Conservation (phyloP, 176 grass and related monocot genomes). For the Zoysia pacifica region DNA sequence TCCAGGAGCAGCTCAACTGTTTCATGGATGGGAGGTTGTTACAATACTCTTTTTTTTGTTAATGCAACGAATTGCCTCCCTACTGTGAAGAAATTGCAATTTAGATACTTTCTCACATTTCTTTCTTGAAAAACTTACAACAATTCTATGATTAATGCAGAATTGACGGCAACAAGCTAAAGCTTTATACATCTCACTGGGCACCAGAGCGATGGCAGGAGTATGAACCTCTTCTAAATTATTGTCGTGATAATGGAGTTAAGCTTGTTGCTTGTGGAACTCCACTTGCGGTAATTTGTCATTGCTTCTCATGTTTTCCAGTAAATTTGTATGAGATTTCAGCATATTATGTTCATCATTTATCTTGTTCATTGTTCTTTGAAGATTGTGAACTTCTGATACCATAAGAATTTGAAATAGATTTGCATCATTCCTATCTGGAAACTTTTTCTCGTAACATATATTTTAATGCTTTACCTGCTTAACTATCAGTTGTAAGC, state of each 20-base stretch:
- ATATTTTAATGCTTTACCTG: slow-evolving; percentile 15
- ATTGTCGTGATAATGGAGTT: slow-evolving; percentile 76
- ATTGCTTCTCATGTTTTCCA: slow-evolving; percentile 16
- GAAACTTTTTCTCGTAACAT: neutral
- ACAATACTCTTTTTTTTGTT: neutral
- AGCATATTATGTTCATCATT: slow-evolving; percentile 21
- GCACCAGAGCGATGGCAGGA: slow-evolving; percentile 87
- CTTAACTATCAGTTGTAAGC: neutral
- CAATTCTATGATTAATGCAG: slow-evolving; percentile 42
- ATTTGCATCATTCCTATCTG: slow-evolving; percentile 18
- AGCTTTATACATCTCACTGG: slow-evolving; percentile 77
- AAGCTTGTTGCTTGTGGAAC: slow-evolving; percentile 92
- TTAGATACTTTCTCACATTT: neutral
- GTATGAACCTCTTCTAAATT: slow-evolving; percentile 92
- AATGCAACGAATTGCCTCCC: neutral
- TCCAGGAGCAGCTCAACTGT: slow-evolving; percentile 79
- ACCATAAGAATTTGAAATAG: slow-evolving; percentile 12
- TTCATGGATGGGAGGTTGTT: slow-evolving; percentile 85
- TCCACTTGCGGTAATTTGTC: slow-evolving; percentile 78
- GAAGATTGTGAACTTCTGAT: neutral
- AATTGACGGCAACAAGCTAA: slow-evolving; percentile 74
- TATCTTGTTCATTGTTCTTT: slow-evolving; percentile 12
- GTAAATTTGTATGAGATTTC: neutral
- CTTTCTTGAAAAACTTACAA: slow-evolving; percentile 7
- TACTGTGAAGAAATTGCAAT: neutral